phyloP scores from a whole-genome alignment of 2,329 filamentous ascomycete genomes.

The Xylariaceae sp. region DNA sequence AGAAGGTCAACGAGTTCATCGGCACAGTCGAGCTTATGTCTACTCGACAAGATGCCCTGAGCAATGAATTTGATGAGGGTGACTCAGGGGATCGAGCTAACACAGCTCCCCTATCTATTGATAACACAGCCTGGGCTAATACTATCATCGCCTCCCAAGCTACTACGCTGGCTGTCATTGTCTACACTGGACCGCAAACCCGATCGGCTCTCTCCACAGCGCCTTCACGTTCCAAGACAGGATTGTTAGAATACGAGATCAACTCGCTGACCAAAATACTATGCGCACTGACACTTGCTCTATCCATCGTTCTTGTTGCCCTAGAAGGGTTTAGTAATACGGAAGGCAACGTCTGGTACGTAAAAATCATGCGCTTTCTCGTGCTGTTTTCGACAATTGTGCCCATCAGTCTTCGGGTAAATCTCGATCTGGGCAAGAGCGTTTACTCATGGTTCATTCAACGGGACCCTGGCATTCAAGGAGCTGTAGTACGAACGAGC shows the following conservation, averaged over 20 bases:
- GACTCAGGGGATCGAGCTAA: slow-evolving; percentile 36
- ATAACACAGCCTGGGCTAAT: slow-evolving; percentile 98
- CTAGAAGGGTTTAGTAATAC: slow-evolving; percentile 73
- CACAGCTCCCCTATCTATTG: slow-evolving; percentile 77
- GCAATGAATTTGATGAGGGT: slow-evolving; percentile 30
- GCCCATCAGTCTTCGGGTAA: slow-evolving; percentile 92
- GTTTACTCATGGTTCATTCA: slow-evolving; percentile 97
- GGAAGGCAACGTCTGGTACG: slow-evolving; percentile 74
- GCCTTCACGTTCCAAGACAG: slow-evolving; percentile 87
- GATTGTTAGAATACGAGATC: slow-evolving; percentile 91
- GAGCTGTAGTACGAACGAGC: slow-evolving; percentile 89
- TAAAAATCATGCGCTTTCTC: slow-evolving; percentile 96
- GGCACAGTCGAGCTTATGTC: slow-evolving; percentile 78
- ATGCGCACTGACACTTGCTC: slow-evolving; percentile 77
- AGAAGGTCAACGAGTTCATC: slow-evolving; percentile 89
- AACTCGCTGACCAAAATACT: slow-evolving; percentile 96
- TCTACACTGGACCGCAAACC: slow-evolving; percentile 94
- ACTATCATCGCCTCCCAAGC: slow-evolving; percentile 94
- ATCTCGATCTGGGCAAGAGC: slow-evolving; percentile 94
- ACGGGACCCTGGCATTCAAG: slow-evolving; percentile 81
- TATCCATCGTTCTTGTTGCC: slow-evolving; percentile 85
- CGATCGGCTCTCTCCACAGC: slow-evolving; percentile 91
- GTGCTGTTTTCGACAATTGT: slow-evolving; percentile 99
- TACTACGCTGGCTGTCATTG: slow-evolving; percentile 79
- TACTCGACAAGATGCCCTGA: slow-evolving; percentile 45